Conservation (phyloP, 164 flowering plant species). For the Nymphaea colorata region DNA sequence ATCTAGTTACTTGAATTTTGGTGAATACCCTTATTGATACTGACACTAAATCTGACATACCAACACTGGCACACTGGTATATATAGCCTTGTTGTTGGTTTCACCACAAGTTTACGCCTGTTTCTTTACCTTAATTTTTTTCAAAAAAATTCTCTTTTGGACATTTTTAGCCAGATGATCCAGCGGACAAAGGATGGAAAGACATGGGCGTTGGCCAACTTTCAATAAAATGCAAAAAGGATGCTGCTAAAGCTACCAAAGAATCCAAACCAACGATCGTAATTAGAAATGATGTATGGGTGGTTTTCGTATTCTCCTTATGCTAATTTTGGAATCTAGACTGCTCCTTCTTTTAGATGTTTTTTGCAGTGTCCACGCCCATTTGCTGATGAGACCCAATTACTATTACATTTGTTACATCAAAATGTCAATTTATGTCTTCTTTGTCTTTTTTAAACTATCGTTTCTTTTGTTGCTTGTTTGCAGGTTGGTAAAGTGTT, state of each 20-base stretch:
- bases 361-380: background rate
- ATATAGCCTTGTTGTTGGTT: background rate
- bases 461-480: background rate
- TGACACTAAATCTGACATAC: too few species aligned
- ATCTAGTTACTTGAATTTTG: too few species aligned
- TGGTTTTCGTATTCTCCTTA: slow-evolving; percentile 2
- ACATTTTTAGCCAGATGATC: slow-evolving; percentile 52
- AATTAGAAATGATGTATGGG: slow-evolving; percentile 84
- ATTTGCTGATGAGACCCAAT: background rate
- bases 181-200: slow-evolving; percentile 87
- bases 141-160: background rate
- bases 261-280: slow-evolving; percentile 86
- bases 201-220: slow-evolving; percentile 90
- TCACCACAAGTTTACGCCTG: background rate
- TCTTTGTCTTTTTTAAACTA: background rate
- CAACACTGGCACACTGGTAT: background rate
- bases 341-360: background rate
- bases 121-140: background rate
- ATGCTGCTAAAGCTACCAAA: slow-evolving; percentile 66
- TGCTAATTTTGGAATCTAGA: background rate
- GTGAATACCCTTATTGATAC: too few species aligned
- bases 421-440: background rate
- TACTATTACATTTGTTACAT: background rate
- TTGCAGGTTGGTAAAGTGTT: slow-evolving; percentile 78
- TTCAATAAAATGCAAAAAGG: slow-evolving; percentile 78